Conservation (phyloP, 1,284 basidiomycete genomes). For the Sanghuangporus weigelae region DNA sequence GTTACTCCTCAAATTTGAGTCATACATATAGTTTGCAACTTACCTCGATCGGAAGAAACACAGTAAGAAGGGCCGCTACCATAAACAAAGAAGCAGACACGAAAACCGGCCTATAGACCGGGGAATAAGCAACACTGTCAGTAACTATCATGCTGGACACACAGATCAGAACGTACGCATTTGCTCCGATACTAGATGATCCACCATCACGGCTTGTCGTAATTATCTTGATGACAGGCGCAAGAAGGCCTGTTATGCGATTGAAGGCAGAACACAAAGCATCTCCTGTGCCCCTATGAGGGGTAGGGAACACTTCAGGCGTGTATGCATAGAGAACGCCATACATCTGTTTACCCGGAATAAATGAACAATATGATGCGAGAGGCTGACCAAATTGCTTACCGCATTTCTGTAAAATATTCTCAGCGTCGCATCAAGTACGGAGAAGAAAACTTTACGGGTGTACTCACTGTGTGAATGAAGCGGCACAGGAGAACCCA, state of each 20-base stretch:
- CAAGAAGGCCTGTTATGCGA: slow-evolving; percentile 50
- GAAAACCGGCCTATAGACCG: slow-evolving; percentile 41
- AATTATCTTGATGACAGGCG: slow-evolving; percentile 47
- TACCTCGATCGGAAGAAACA: slow-evolving; percentile 56
- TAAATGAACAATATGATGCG: background rate
- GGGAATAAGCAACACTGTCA: too few species aligned
- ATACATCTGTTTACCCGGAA: slow-evolving; percentile 39
- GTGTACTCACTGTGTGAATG: slow-evolving; percentile 40
- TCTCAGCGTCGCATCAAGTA: background rate
- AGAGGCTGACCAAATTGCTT: slow-evolving; percentile 15
- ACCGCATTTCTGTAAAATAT: slow-evolving; percentile 29
- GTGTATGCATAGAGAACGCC: slow-evolving; percentile 59
- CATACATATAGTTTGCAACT: background rate
- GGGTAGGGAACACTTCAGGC: slow-evolving; percentile 62
- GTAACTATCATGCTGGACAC: background rate
- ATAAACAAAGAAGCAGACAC: slow-evolving; percentile 54
- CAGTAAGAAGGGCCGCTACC: slow-evolving; percentile 38
- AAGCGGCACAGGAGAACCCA: slow-evolving; percentile 49
- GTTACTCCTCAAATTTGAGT: too few species aligned
- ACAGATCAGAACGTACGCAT: slow-evolving; percentile 27
- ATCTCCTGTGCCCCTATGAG: slow-evolving; percentile 60
- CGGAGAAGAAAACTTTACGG: background rate
- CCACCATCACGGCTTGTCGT: slow-evolving; percentile 27
- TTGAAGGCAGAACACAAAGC: slow-evolving; percentile 50
- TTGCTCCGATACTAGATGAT: slow-evolving; percentile 18